Base-by-base conservation (phyloP, 2,329 filamentous ascomycete species). In the Fusarium stilboides region DNA sequence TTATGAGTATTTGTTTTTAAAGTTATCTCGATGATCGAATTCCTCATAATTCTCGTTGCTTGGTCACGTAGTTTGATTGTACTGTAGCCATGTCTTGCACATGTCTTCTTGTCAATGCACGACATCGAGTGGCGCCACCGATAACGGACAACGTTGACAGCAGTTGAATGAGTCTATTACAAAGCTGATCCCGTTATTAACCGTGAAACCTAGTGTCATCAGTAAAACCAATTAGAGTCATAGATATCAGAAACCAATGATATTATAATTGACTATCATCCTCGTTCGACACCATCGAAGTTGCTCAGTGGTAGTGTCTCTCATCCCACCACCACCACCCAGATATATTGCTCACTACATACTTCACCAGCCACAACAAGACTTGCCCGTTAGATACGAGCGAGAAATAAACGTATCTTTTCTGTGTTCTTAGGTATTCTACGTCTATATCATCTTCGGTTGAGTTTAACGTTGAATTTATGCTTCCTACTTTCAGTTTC, bases 121-220 rank as follows among this genome's bases (percentile, higher is more conserved):
- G 24, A 52, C 67, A 64, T 65, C 36, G 47, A 65, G 42, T 69
- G 62, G 67, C 53, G 53, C 60, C 46, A 64, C 67, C 67, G 62
- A 70, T 70, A 70, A 68, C 67, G 62, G 67, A 53, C 62, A 15
- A 42, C 40, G 20, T 22, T 13, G 33, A 43, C 31, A 60, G 44
- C 42, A 43, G 43, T 46, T 17, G 31, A 42, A 22, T 10, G 17
- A 43, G 33, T 43, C 59, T 22, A 42, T 42, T 13, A 40, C 22
- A 22, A n/a, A 15, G 19, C 19, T 42, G 19, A 42, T 22, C 39
- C 28, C 10, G 28, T 31, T 31, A 31, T 31, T 13, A 31, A 31
- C 28, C 10, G 28, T 31, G 28, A 31, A 31, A 31, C 10, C 10
- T 31, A 31, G 13, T 31, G 28, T 22, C 28, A 56, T 39, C 43